phyloP scores from a whole-genome alignment of 139 green algal species.

The Chlorella sp. region DNA sequence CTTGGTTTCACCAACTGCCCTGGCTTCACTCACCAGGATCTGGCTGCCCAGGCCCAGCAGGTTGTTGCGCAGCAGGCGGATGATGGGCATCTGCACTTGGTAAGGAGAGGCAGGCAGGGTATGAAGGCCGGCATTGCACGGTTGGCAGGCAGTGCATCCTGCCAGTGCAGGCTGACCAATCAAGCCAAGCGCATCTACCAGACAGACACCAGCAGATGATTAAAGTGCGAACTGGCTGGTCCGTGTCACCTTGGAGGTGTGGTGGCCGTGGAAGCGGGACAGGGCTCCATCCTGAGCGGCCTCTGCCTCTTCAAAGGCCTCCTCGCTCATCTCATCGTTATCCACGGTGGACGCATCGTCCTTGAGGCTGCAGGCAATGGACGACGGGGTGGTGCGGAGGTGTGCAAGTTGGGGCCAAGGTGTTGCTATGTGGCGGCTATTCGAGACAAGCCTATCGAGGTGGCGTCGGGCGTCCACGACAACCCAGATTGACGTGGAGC shows the following conservation, averaged over 20 bases:
- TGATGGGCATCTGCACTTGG: not conserved
- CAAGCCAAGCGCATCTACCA: no score
- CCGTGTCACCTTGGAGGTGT: not conserved
- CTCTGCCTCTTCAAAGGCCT: not conserved
- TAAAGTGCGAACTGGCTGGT: not conserved
- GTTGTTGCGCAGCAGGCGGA: constrained; percentile 22
- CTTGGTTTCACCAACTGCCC: no score
- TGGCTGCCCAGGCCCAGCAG: not conserved
- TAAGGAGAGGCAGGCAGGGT: not conserved
- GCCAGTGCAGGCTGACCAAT: not conserved
- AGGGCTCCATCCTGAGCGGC: not conserved
- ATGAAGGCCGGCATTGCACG: no score
- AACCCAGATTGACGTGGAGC: not conserved
- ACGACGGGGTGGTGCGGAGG: no score
- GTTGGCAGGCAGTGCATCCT: not conserved
- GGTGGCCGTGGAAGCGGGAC: not conserved
- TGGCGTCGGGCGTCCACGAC: no score
- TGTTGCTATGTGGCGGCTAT: no score
- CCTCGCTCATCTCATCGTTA: not conserved
- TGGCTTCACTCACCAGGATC: not conserved
- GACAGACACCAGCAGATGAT: no score
- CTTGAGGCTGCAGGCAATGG: not conserved
- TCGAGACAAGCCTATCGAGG: no score
- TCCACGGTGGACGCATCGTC: not conserved
- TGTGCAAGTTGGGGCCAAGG: no score